Evolutionary conservation across 306 rosid genomes (phyloP), one percentile per base, ranked within the genome.

Genomic region (Castanea sativa): DNA sequence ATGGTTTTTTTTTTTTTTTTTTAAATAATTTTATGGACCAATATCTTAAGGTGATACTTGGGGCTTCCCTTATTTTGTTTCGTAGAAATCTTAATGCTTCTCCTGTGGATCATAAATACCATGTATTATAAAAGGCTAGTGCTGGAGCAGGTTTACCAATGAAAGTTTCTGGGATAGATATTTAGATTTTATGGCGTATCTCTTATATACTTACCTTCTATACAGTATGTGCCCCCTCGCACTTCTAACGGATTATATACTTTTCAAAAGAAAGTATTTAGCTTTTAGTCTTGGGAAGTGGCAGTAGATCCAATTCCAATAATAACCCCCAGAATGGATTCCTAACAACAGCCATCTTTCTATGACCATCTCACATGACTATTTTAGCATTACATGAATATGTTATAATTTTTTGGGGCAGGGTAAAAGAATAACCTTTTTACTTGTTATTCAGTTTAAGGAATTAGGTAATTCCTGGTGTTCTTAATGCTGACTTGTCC

Each of bases 401-500:
- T 38, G 3, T 69, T 21, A 4, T 32, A 23, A 65, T 19, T 19
- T 0, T 6, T 45, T 30, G 33, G 49, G 21, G 53, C 59, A 45
- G 41, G 82, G 63, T 43, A n/a, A 64, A 45, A 60, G 74, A 53
- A 73, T 33, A 69, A 18, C 18, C 32, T 55, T 0, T 15, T 83
- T 33, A 30, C 45, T 78, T 57, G 5, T 27, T 63, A 13, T 20
- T 64, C 49, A 27, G 71, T 69, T 69, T 0, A 43, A 45, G 23
- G 9, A 1, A 32, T 75, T 59, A 13, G 21, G 20, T 20, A 59
- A 49, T 16, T 63, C 10, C 49, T 65, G 23, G 11, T 10, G 32
- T 79, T 45, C 55, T 80, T 79, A 55, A 55, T 27, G 71, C 59
- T 52, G 69, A 25, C 43, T 55, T 30, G 18, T 73, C 41, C 8